Percentiles rank a stretch among this genome's conserved stretches.
phyloP scores from a whole-genome alignment of 1,284 basidiomycete species.

The Thelephora terrestris region DNA sequence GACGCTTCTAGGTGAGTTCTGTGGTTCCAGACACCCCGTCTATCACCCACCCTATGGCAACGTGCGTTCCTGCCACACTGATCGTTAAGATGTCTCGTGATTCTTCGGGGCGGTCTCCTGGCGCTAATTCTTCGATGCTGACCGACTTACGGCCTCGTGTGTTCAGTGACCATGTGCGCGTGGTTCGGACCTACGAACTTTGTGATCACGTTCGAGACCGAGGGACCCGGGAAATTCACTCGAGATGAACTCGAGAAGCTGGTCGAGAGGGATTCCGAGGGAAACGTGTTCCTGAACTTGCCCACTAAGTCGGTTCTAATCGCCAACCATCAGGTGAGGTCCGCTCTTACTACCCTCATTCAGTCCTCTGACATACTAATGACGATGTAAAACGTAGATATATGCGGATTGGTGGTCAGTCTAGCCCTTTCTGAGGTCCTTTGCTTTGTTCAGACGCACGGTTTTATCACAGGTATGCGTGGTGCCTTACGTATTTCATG shows the following conservation, averaged over 20 bases:
- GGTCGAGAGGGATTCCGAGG: slow-evolving; percentile 46
- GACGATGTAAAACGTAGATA: slow-evolving; percentile 34
- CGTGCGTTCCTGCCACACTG: not conserved
- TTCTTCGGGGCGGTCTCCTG: not conserved
- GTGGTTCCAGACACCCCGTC: no score
- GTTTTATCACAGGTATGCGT: slow-evolving; percentile 57
- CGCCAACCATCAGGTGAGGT: slow-evolving; percentile 69
- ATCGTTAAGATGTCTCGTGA: not conserved
- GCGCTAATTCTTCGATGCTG: not conserved
- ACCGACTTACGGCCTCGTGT: not conserved
- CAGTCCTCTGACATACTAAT: not conserved
- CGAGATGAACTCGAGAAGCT: slow-evolving; percentile 44
- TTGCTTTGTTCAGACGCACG: no score
- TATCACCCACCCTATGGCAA: no score
- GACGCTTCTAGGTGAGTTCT: slow-evolving; percentile 53
- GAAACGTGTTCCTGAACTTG: slow-evolving; percentile 56
- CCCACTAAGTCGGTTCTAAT: slow-evolving; percentile 73
- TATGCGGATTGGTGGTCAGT: slow-evolving; percentile 66
- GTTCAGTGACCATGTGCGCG: slow-evolving; percentile 66
- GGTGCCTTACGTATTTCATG: slow-evolving; percentile 77
- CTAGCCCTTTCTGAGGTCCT: no score
- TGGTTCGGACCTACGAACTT: slow-evolving; percentile 77
- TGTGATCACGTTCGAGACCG: slow-evolving; percentile 63
- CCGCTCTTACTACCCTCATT: not conserved
- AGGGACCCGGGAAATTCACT: slow-evolving; percentile 53